Percentiles rank a stretch among this genome's conserved stretches.
phyloP scores from a whole-genome alignment of 495 filamentous ascomycete species.

The Parathielavia hyrcaniae region DNA sequence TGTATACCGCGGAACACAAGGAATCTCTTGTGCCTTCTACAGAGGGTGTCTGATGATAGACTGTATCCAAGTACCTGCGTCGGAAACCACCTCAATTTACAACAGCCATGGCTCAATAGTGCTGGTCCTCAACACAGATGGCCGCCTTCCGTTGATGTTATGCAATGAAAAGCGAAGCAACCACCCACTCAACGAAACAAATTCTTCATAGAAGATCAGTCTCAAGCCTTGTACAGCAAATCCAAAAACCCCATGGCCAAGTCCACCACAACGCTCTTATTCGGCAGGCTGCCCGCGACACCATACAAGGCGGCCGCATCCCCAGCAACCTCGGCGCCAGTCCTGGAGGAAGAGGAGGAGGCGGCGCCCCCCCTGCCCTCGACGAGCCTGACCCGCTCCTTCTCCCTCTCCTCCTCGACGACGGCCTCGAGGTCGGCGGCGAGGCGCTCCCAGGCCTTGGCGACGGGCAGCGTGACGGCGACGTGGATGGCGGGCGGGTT shows the following conservation, averaged over 20 bases:
- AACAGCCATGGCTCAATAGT: not conserved
- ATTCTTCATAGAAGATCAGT: not conserved
- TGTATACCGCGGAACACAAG: too few relatives aligned
- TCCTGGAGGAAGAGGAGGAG: too few relatives aligned
- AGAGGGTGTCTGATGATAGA: too few relatives aligned
- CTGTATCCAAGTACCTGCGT: too few relatives aligned
- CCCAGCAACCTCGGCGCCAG: conserved; percentile 43
- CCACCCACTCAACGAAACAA: not conserved
- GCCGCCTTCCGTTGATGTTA: not conserved
- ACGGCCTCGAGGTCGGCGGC: conserved; percentile 70
- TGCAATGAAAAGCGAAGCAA: not conserved
- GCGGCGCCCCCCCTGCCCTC: conserved; percentile 72
- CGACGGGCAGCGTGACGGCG: conserved; percentile 88
- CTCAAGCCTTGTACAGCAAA: conserved; percentile 83
- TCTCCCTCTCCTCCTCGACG: conserved; percentile 67
- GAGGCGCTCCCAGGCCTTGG: conserved; percentile 68
- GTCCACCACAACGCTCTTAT: conserved; percentile 89
- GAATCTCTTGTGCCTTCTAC: not conserved
- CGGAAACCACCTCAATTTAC: not conserved
- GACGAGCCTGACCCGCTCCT: conserved; percentile 56
- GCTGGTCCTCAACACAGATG: not conserved
- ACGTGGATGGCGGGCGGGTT: conserved; percentile 91
- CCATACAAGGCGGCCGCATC: conserved; percentile 90
- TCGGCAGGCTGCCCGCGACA: conserved; percentile 87
- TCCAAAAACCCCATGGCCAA: conserved; percentile 90